phyloP scores from a whole-genome alignment of 345 rosid species.

The Reutealis trisperma region DNA sequence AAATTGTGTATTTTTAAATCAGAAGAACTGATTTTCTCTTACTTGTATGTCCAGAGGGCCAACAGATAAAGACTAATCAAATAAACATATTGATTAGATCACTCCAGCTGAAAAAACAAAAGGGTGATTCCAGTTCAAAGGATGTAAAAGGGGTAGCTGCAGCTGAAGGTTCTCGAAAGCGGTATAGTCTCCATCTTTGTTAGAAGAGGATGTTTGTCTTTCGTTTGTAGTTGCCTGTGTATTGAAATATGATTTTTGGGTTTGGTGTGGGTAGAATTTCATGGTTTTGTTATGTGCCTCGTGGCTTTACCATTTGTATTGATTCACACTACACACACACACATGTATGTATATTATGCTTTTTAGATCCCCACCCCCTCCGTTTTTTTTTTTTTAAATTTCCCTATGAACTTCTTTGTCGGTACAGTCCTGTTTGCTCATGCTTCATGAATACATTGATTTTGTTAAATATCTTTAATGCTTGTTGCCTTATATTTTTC shows the following conservation, averaged over 20 bases:
- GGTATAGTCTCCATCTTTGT: conserved; percentile 40
- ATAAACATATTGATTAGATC: conserved; percentile 90
- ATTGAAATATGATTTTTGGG: neutral
- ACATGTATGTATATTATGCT: neutral
- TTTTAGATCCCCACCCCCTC: neutral
- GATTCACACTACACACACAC: neutral
- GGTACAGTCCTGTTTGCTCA: neutral
- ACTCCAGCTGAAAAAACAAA: conserved; percentile 69
- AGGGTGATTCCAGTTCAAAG: conserved; percentile 61
- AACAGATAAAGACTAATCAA: conserved; percentile 81
- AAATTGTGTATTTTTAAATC: conserved; percentile 8
- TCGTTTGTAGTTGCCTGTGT: neutral
- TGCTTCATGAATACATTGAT: conserved; percentile 8
- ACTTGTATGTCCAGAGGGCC: conserved; percentile 54
- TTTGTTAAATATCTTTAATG: neutral
- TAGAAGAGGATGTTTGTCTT: conserved; percentile 9
- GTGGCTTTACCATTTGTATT: neutral
- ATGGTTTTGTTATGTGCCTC: neutral
- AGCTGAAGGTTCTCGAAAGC: conserved; percentile 71
- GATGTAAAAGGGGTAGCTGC: conserved; percentile 48
- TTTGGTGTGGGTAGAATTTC: neutral
- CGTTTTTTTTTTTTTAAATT: neutral
- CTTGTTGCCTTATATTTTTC: conserved; percentile 10
- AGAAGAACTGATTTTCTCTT: conserved; percentile 22
- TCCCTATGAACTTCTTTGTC: neutral